Evolutionary conservation across 768 basidiomycete genomes (phyloP).

Genomic region (Trichaptum fuscoviolaceum): DNA sequence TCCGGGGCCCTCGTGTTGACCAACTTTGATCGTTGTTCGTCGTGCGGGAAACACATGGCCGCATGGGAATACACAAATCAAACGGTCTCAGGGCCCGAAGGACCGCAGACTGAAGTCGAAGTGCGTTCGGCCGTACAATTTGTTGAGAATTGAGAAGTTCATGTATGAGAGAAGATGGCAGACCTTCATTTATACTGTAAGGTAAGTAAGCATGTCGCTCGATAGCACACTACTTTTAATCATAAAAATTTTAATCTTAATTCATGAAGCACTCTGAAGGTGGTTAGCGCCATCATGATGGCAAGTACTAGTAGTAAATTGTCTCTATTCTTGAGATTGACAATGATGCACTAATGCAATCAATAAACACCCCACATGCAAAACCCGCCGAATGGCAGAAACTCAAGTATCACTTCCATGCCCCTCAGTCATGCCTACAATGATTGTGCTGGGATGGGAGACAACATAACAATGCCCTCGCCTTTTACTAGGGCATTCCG

Average conservation of each 20-base stretch:
- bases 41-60: constrained; percentile 1
- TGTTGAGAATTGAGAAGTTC: too few species aligned
- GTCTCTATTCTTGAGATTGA: too few species aligned
- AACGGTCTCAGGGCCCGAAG: not conserved
- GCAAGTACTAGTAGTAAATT: too few species aligned
- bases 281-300: too few species aligned
- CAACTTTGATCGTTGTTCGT: not conserved
- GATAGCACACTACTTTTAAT: too few species aligned
- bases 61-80: not conserved
- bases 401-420: not conserved
- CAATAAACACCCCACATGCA: too few species aligned
- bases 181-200: too few species aligned
- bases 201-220: too few species aligned
- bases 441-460: constrained; percentile 4
- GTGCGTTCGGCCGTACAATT: not conserved
- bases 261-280: too few species aligned
- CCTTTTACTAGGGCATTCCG: constrained; percentile 69
- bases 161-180: too few species aligned
- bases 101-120: constrained; percentile 3
- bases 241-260: too few species aligned
- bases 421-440: not conserved
- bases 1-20: not conserved
- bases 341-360: too few species aligned
- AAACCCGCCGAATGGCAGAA: not conserved
- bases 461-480: constrained; percentile 48